These are phyloP conservation scores for Ceratocystis lukuohia DNA, from an alignment of 2,329 filamentous ascomycete genomes.

Conservation along the genomic window DNA sequence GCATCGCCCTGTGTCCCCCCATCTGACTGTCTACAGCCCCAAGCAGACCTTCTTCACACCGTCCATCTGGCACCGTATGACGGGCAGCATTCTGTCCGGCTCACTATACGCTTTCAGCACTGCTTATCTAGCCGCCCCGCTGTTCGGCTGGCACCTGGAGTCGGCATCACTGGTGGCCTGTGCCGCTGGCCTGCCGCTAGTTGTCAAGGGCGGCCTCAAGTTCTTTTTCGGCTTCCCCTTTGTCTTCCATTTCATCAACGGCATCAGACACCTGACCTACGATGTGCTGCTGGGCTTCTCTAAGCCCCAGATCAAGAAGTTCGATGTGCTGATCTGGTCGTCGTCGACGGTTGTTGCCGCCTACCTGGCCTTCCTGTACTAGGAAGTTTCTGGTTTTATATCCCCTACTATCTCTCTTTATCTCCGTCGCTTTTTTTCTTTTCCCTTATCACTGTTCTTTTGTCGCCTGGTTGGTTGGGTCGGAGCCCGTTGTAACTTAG, in stretches of 20 bases:
- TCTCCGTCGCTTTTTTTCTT: background rate
- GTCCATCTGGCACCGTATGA: conserved; percentile 65
- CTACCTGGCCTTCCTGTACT: conserved; percentile 38
- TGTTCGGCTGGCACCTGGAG: conserved; percentile 53
- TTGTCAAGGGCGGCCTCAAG: conserved; percentile 45
- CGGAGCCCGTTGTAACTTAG: background rate
- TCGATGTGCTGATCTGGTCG: conserved; percentile 37
- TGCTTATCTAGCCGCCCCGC: conserved; percentile 67
- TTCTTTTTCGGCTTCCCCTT: conserved; percentile 46
- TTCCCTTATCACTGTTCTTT: background rate
- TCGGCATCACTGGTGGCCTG: conserved; percentile 45
- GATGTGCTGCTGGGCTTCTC: conserved; percentile 40
- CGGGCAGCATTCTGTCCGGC: conserved; percentile 59
- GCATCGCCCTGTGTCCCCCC: conserved; percentile 68
- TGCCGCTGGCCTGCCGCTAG: conserved; percentile 45
- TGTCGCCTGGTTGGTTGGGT: background rate
- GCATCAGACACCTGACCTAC: conserved; percentile 41
- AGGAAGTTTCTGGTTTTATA: conserved; percentile 20
- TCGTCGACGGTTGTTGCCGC: conserved; percentile 31
- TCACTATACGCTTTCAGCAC: conserved; percentile 66
- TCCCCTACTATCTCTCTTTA: background rate
- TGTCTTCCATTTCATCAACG: conserved; percentile 43
- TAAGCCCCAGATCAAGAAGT: conserved; percentile 34
- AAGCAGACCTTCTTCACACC: conserved; percentile 75
- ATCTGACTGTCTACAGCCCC: conserved; percentile 73